These are phyloP conservation scores for Balakata baccata DNA, from an alignment of 345 rosid species.

Conservation along the genomic window DNA sequence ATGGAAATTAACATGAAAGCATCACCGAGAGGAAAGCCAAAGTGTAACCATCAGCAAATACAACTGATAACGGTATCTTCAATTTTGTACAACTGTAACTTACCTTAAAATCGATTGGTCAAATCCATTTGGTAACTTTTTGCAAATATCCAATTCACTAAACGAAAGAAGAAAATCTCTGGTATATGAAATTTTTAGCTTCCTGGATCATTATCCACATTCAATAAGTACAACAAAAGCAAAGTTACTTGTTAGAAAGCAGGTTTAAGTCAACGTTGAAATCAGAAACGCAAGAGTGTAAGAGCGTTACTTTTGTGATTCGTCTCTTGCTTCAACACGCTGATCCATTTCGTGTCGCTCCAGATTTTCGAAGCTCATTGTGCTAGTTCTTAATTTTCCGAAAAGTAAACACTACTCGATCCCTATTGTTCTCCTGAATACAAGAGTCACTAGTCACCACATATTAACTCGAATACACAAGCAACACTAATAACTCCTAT, in stretches of 20 bases:
- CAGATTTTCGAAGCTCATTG: constrained; percentile 65
- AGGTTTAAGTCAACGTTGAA: not conserved
- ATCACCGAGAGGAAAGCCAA: constrained; percentile 16
- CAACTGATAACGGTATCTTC: not conserved
- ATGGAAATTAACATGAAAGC: not conserved
- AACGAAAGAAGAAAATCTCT: constrained; percentile 68
- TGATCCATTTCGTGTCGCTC: constrained; percentile 39
- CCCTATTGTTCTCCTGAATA: not conserved
- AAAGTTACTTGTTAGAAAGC: not conserved
- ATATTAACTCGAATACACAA: not conserved
- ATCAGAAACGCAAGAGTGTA: constrained; percentile 2
- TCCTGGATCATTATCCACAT: constrained; percentile 46
- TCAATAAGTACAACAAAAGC: constrained; percentile 4
- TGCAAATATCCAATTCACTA: constrained; percentile 69
- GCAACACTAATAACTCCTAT: not conserved
- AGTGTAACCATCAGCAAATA: not conserved
- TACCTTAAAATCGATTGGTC: constrained; percentile 60
- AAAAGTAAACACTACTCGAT: not conserved
- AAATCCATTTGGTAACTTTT: constrained; percentile 60
- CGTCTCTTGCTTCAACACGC: constrained; percentile 33
- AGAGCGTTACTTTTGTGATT: constrained; percentile 39
- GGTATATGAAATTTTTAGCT: constrained; percentile 48
- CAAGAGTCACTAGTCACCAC: constrained; percentile 1
- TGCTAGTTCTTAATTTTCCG: constrained; percentile 17
- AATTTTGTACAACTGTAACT: constrained; percentile 9